Percentiles rank a stretch among this genome's conserved stretches.
phyloP scores from a whole-genome alignment of 2,329 filamentous ascomycete genomes.

The Cytospora leucostoma region DNA sequence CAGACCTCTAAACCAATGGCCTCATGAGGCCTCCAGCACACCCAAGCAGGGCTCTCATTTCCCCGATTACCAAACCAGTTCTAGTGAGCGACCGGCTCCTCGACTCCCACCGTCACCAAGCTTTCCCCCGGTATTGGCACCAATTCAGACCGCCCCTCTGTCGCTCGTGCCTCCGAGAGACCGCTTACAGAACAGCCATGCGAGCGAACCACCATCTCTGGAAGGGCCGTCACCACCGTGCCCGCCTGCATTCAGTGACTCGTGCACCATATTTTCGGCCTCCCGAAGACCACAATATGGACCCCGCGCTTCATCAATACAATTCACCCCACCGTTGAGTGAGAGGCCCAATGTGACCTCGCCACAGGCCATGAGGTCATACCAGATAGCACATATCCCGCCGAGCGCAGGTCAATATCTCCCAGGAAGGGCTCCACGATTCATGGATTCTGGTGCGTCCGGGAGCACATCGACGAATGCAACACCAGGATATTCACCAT shows the following conservation, averaged over 20 bases:
- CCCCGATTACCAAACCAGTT: constrained; percentile 13
- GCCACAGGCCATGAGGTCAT: neutral
- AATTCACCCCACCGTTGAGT: neutral
- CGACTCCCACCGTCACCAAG: constrained; percentile 11
- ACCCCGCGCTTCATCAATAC: neutral
- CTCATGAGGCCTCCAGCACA: constrained; percentile 33
- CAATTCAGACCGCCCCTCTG: constrained; percentile 1
- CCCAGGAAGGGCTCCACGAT: neutral
- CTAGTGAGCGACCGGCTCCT: constrained; percentile 1
- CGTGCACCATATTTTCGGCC: constrained; percentile 5
- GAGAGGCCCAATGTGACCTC: constrained; percentile 4
- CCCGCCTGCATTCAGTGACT: constrained; percentile 12
- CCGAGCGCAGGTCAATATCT: constrained; percentile 3
- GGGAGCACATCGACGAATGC: neutral
- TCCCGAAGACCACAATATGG: constrained; percentile 7
- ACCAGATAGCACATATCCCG: neutral
- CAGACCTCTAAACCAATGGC: constrained; percentile 38
- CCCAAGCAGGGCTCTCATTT: constrained; percentile 27
- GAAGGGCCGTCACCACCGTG: constrained; percentile 30
- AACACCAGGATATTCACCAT: neutral
- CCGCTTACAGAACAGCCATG: constrained; percentile 29
- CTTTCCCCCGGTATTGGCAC: constrained; percentile 3
- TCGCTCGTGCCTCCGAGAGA: constrained; percentile 7
- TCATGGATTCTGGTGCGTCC: neutral
- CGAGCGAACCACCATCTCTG: constrained; percentile 30